A percentile compares a stretch with the other conserved stretches of the same genome.
These are phyloP conservation scores for Vanrija sp. DNA, from an alignment of 1,284 basidiomycete species.

Conservation along the genomic window DNA sequence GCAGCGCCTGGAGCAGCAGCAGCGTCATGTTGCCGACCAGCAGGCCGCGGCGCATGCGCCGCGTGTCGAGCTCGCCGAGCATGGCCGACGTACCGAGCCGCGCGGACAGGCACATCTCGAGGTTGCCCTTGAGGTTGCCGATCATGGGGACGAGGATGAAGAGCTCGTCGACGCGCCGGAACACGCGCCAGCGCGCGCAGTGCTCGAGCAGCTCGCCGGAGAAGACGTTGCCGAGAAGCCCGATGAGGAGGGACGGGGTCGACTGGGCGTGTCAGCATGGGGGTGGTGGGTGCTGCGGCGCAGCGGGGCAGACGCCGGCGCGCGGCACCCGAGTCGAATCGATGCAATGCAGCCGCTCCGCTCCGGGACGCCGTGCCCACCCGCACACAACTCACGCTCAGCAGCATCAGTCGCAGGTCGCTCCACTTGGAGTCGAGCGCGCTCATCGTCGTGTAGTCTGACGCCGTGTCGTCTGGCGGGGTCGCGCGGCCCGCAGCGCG, in stretches of 20 bases:
- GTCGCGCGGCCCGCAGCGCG: background rate
- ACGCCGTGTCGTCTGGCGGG: background rate
- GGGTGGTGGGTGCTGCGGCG: background rate
- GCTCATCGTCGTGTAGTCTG: conserved; percentile 7
- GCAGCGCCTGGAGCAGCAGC: conserved; percentile 87
- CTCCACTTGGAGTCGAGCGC: conserved; percentile 17
- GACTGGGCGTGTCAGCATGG: conserved; percentile 32
- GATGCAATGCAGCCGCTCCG: background rate
- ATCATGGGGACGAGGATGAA: conserved; percentile 95
- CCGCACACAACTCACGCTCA: conserved; percentile 27
- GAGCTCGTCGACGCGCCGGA: conserved; percentile 84
- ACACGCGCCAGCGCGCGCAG: conserved; percentile 84
- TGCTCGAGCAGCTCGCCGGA: conserved; percentile 83
- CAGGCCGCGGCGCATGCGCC: conserved; percentile 61
- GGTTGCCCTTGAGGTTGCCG: conserved; percentile 91
- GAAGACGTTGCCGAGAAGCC: conserved; percentile 60
- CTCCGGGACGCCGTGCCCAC: background rate
- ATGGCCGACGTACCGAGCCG: conserved; percentile 53
- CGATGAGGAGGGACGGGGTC: conserved; percentile 51
- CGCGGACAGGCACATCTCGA: conserved; percentile 56
- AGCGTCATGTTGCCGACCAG: conserved; percentile 79
- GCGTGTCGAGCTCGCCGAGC: conserved; percentile 81
- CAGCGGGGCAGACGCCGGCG: background rate
- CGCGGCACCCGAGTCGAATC: too few relatives aligned
- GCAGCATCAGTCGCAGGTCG: conserved; percentile 32